These are phyloP conservation scores for Asterophora lycoperdoides DNA, from an alignment of 768 basidiomycete genomes.

Conservation along the genomic window DNA sequence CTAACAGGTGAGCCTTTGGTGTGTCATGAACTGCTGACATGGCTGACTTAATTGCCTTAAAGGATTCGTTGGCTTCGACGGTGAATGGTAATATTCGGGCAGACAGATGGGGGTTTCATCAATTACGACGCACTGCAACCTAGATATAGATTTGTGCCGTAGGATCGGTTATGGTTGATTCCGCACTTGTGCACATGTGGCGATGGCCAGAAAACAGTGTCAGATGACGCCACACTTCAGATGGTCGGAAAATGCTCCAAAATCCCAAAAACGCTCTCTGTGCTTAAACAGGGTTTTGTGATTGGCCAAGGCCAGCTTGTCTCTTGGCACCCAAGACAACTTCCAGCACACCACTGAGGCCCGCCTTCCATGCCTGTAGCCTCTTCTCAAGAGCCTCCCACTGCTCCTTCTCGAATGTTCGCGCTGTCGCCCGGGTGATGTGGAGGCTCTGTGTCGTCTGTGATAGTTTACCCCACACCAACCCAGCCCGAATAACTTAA, in stretches of 20 bases:
- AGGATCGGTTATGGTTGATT: no score
- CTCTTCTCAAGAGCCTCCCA: slow-evolving; percentile 78
- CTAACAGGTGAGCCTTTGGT: slow-evolving; percentile 53
- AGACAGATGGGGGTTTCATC: neutral
- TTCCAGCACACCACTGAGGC: slow-evolving; percentile 64
- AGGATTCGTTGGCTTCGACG: slow-evolving; percentile 86
- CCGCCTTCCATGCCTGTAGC: slow-evolving; percentile 72
- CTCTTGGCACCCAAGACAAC: slow-evolving; percentile 58
- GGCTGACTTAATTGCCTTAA: neutral
- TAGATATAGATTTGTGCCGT: neutral
- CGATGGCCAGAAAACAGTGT: no score
- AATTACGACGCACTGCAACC: neutral
- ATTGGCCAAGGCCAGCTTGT: slow-evolving; percentile 33
- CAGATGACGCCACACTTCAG: no score
- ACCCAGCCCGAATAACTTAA: slow-evolving; percentile 74
- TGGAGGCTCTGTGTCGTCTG: slow-evolving; percentile 73
- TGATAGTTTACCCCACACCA: slow-evolving; percentile 79
- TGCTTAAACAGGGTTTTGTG: slow-evolving; percentile 14
- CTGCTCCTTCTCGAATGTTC: slow-evolving; percentile 71
- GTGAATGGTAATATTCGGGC: slow-evolving; percentile 62
- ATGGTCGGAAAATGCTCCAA: neutral
- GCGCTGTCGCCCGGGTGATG: slow-evolving; percentile 68
- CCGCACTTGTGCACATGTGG: no score
- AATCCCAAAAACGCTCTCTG: slow-evolving; percentile 5
- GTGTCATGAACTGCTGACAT: neutral